Base-by-base conservation (phyloP, 768 basidiomycete genomes). In the Auricularia sp. region DNA sequence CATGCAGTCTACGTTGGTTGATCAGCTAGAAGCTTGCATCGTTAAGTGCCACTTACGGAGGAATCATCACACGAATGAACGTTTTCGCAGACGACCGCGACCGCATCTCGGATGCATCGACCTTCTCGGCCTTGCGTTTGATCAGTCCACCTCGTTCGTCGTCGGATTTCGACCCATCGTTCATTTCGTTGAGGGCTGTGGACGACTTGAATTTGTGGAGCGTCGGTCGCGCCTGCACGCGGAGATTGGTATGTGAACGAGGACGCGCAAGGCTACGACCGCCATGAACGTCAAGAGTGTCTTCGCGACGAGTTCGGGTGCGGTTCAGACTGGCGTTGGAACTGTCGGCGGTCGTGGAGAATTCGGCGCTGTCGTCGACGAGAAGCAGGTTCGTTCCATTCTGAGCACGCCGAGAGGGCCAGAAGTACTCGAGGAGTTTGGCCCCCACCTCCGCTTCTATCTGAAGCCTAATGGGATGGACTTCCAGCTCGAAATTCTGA, bases 381-480 rank as follows among this genome's bases (percentile, higher is more conserved):
- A 68, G 61, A 56, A 61, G 68, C 58, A 65, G 51, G n/a, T 42
- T 43, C 14, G 64, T 29, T 21, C 29, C 56, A 29, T 59, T 59
- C 16, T 34, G 56, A 8, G 23, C 56, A 7, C 23, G 56, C 35
- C 87, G 81, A 29, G 83, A 80, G 29, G 88, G 87, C 86, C 91
- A 94, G 36, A 97, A 77, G 72, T 98, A 98, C 71, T 91, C 88
- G 84, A 92, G 85, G 64, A 98, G 88, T 64, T 85, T 80, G 21
- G 82, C 81, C 8, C 92, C 93, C 35, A 95, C 81, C 67, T 81
- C 83, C 34, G 90, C 86, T 74, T 98, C 95, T 61, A 98, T 80
- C 68, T 93, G 91, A 6, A 97, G 80, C 36, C 88, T 85, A 68
- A 98, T 81, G 0, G 94, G 95, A 73, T 95, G 93, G 51, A 97